These are phyloP conservation scores for Cercospora berteroae DNA, from an alignment of 2,329 filamentous ascomycete genomes.

Conservation along the genomic window DNA sequence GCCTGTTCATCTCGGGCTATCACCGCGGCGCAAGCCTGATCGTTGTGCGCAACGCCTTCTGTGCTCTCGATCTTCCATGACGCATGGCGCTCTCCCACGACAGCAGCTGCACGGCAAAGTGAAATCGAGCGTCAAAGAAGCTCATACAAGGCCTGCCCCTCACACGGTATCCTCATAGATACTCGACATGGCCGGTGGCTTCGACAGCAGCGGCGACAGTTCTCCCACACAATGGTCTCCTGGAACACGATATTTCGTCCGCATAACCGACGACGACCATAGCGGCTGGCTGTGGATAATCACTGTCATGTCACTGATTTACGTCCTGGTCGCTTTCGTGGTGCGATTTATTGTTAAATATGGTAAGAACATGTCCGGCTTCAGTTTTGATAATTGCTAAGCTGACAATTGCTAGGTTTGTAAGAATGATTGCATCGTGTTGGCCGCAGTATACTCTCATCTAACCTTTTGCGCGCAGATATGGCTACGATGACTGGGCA, in stretches of 20 bases:
- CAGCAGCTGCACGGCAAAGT: neutral
- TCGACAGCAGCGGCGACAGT: neutral
- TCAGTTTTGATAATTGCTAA: neutral
- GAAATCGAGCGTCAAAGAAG: neutral
- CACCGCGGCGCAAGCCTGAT: neutral
- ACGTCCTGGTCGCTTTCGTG: constrained; percentile 20
- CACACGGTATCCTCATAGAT: neutral
- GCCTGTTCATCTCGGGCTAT: neutral
- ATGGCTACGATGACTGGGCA: constrained; percentile 34
- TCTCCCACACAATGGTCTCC: constrained; percentile 16
- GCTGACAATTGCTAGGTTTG: neutral
- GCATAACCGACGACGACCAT: constrained; percentile 21
- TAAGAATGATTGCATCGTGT: neutral
- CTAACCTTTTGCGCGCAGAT: constrained; percentile 13
- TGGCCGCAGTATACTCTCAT: neutral
- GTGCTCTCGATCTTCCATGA: neutral
- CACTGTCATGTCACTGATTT: constrained; percentile 24
- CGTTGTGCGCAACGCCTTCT: neutral
- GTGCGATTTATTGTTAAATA: constrained; percentile 27
- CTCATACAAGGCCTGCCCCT: neutral
- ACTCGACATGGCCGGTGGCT: constrained; percentile 1
- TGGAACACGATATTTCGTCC: constrained; percentile 22
- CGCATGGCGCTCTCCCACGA: neutral
- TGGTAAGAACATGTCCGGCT: constrained; percentile 6
- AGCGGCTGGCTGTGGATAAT: constrained; percentile 26